Conservation (phyloP, 2,329 filamentous ascomycete genomes). For the Sclerotinia trifoliorum region DNA sequence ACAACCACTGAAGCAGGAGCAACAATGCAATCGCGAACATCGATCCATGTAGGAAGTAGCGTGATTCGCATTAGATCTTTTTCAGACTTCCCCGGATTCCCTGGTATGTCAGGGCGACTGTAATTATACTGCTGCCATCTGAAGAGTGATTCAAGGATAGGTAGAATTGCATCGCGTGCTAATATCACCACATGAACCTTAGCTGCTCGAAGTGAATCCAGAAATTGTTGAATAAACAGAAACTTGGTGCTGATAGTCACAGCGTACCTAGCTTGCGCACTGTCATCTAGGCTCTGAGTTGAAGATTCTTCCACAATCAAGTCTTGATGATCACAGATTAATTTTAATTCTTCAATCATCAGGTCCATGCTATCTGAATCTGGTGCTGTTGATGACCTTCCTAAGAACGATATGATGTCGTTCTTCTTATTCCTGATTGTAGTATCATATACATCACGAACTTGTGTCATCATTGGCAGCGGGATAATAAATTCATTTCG, state of each 20-base stretch:
- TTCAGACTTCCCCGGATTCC: constrained; percentile 35
- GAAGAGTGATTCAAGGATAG: constrained; percentile 53
- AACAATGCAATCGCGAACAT: constrained; percentile 22
- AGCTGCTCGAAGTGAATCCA: constrained; percentile 46
- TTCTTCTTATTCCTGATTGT: constrained; percentile 47
- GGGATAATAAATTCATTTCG: constrained; percentile 53
- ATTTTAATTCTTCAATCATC: constrained; percentile 52
- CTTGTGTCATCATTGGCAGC: constrained; percentile 55
- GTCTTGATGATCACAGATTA: constrained; percentile 58
- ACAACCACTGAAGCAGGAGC: constrained; percentile 31
- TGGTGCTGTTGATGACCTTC: constrained; percentile 32
- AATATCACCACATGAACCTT: constrained; percentile 54
- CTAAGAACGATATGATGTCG: constrained; percentile 51
- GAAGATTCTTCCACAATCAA: constrained; percentile 50
- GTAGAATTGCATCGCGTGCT: constrained; percentile 50
- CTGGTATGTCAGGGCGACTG: constrained; percentile 32
- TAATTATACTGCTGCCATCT: constrained; percentile 43
- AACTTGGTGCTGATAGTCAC: constrained; percentile 60
- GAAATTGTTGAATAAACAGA: constrained; percentile 56
- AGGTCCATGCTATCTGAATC: constrained; percentile 45
- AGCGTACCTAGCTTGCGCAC: constrained; percentile 51
- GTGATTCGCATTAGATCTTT: constrained; percentile 29
- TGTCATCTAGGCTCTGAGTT: constrained; percentile 40
- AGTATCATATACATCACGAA: constrained; percentile 53
- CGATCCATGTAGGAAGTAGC: constrained; percentile 32